Base-by-base conservation (phyloP, 208 protist genomes). In the Crithidia thermophila region DNA sequence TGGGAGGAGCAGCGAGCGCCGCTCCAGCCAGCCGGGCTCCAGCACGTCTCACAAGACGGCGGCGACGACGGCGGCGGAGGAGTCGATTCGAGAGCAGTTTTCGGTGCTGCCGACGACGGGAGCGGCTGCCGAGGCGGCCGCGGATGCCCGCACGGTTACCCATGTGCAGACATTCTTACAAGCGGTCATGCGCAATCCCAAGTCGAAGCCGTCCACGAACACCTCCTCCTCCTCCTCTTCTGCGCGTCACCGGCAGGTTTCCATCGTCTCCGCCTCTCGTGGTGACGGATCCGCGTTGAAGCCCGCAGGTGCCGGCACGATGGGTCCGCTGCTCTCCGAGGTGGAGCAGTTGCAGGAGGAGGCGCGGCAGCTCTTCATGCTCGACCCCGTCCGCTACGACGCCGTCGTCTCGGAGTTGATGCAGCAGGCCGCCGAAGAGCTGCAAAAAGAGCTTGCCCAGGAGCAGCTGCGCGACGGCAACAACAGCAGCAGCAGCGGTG, bases 321-420 rank as follows among this genome's bases (percentile, higher is more conserved):
- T 43, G 72, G 42, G 62, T 28, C 27, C 53, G 23, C 20, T 72
- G 37, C 62, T 28, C 1, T 73, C 82, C 4, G 84, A 93, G 43
- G 63, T 95, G 55, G 75, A 81, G 21, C 34, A 79, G 52, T 63
- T 91, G 36, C 79, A 92, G 62, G 74, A 86, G 40, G 81, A 92
- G 46, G 84, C 87, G 18, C 80, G 70, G 8, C 77, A 85, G 52
- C 84, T 95, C 43, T 95, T 91, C 51, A 61, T 88, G 46, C 73
- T 82, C 30, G 90, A 95, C 53, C 90, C 90, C 34, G 62, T 87
- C 13, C 77, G 87, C 18, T 95, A 90, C 72, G 82, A 93, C 62
- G 81, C 77, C 27, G 90, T 95, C n/a, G 76, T 95, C 33, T 80
- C 91, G 25, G 85, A 93, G 59, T 43, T 95, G 36, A 75, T 94